A percentile compares a stretch with the other conserved stretches of the same genome.
Evolutionary conservation across 345 rosid species (phyloP).

Genomic region (Psidium friedrichsthalianum): DNA sequence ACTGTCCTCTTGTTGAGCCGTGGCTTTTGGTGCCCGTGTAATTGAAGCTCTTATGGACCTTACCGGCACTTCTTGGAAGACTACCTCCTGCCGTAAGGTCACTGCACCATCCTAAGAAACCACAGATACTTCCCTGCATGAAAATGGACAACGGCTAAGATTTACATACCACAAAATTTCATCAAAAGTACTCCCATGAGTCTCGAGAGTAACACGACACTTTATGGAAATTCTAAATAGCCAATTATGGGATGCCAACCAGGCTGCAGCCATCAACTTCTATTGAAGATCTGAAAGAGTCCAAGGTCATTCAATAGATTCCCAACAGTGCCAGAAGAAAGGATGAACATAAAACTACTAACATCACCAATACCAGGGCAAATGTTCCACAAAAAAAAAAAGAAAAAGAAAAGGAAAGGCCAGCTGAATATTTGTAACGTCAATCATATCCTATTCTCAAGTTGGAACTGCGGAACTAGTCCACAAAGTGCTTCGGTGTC

Average conservation of each 20-base stretch:
- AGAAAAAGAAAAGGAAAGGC: not conserved
- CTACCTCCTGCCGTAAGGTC: slow-evolving; percentile 13
- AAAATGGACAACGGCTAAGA: not conserved
- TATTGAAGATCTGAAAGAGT: not conserved
- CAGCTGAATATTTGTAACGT: not conserved
- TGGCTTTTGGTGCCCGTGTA: slow-evolving; percentile 6
- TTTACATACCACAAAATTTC: not conserved
- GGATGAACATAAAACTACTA: not conserved
- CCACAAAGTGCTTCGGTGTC: not conserved
- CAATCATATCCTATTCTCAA: not conserved
- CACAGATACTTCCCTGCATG: slow-evolving; percentile 26
- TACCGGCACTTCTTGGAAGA: slow-evolving; percentile 1
- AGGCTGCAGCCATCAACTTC: not conserved
- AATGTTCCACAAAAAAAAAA: not conserved
- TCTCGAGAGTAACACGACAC: not conserved
- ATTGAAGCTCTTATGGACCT: slow-evolving; percentile 1
- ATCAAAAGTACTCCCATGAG: not conserved
- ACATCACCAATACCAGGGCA: not conserved
- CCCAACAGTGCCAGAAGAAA: not conserved
- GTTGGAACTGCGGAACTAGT: not conserved
- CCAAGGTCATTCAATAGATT: not conserved
- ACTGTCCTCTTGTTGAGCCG: slow-evolving; percentile 10
- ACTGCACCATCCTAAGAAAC: slow-evolving; percentile 59
- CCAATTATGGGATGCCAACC: not conserved
- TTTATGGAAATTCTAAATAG: not conserved